Evolutionary conservation across 306 rosid species (phyloP).

Genomic region (Quercus variabilis): DNA sequence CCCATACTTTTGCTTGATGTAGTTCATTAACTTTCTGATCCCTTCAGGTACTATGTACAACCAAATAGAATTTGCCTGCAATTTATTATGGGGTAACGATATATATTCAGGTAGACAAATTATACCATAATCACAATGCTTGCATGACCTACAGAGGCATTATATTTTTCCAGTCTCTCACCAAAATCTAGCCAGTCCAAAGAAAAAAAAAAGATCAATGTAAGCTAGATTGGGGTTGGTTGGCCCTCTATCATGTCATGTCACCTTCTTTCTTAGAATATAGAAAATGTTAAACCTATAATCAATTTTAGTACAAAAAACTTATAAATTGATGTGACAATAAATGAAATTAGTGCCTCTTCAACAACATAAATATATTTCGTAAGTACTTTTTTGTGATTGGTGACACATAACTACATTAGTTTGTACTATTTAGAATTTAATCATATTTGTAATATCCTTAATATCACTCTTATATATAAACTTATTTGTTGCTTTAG

Average conservation of each 20-base stretch:
- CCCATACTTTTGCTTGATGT: constrained; percentile 67
- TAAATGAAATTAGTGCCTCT: no score
- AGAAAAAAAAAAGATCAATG: neutral
- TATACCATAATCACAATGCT: neutral
- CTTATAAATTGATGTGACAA: no score
- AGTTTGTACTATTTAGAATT: no score
- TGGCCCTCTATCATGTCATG: neutral
- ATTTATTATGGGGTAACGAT: neutral
- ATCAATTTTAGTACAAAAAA: no score
- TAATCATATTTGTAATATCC: no score
- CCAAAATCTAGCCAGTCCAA: neutral
- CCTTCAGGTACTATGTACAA: constrained; percentile 78
- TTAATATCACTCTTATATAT: no score
- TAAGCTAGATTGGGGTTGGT: neutral
- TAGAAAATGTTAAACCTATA: no score
- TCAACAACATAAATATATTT: no score
- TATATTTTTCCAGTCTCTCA: no score
- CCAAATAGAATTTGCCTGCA: constrained; percentile 83
- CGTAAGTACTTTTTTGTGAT: no score
- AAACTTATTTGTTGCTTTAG: no score
- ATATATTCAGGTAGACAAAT: neutral
- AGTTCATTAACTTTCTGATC: constrained; percentile 64
- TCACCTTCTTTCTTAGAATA: neutral
- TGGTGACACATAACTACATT: no score
- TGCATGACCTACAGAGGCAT: neutral